Base-by-base conservation (phyloP, 1,139 yeast genomes). In the Saccharomyces hybrid region DNA sequence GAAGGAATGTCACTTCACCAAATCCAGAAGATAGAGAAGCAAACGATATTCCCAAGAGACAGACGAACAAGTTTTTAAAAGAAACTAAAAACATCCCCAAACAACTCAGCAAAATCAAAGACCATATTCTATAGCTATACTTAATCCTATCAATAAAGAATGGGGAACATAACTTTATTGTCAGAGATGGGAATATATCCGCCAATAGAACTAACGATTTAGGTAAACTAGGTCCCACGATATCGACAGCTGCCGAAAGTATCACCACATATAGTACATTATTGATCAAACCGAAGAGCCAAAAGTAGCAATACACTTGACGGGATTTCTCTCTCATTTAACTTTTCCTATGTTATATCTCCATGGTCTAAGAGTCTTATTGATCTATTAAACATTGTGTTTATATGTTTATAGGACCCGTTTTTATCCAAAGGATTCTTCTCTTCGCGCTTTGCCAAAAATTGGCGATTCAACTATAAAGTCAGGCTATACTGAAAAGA, bases 241-340 rank as follows among this genome's bases (percentile, higher is more conserved):
- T 74, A 66, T 93, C 98, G 46, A 88, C 81, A 2, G 98, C 98
- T 0, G 98, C 96, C 0, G 96, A 84, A 21, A 93, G 75, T 48
- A 91, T 90, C 31, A 93, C 93, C 51, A 91, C 98, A 72, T 91
- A 93, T 2, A 91, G 78, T 5, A 91, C 86, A 68, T 93, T 93
- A 71, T 93, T 93, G 51, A 90, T 75, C 19, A 91, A 78, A 0
- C 98, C 99, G 71, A 91, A 88, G 2, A 85, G 68, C 82, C 95
- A 86, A 71, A 91, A 91, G 7, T 86, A 76, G 0, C 70, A 52
- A 62, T 82, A 84, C 2, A 75, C 68, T 14, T 19, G 24, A 8
- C 24, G 44, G n/a, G 44, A 38, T 38, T 38, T 11, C 3, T 38
- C 44, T 9, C 44, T 38, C 44, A 38, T 38, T 38, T 38, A 19